Conservation (phyloP, 2,329 filamentous ascomycete genomes). For the Aspergillus sp. region DNA sequence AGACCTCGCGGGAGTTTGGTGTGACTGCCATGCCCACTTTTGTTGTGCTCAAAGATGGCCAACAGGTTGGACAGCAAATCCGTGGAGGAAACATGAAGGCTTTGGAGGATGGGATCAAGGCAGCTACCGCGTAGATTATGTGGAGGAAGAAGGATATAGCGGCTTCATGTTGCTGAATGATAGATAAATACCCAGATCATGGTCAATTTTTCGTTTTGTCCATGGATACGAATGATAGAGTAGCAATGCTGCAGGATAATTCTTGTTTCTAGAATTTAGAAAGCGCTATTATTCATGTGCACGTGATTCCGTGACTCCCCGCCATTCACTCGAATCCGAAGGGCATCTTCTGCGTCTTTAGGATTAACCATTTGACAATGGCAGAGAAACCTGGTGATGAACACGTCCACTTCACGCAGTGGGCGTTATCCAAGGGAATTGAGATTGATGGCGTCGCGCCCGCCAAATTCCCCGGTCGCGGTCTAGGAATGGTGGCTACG, state of each 20-base stretch:
- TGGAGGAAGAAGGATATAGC: too few relatives aligned
- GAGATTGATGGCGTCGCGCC: constrained; percentile 63
- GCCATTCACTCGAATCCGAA: too few relatives aligned
- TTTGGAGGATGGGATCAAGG: constrained; percentile 22
- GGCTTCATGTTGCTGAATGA: too few relatives aligned
- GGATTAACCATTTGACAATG: too few relatives aligned
- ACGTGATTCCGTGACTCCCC: too few relatives aligned
- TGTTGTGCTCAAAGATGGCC: constrained; percentile 35
- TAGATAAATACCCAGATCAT: too few relatives aligned
- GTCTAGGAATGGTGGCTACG: constrained; percentile 71
- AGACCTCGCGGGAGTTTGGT: constrained; percentile 46
- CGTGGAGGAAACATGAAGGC: constrained; percentile 24
- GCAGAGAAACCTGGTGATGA: constrained; percentile 3
- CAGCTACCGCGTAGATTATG: background rate
- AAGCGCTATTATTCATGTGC: too few relatives aligned
- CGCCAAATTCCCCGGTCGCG: constrained; percentile 63
- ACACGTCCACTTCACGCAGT: constrained; percentile 55
- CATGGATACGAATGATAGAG: too few relatives aligned
- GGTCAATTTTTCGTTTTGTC: too few relatives aligned
- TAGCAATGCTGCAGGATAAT: too few relatives aligned
- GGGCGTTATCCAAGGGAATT: constrained; percentile 62
- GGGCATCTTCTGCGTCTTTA: too few relatives aligned
- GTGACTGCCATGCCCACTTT: constrained; percentile 46
- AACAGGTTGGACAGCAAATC: constrained; percentile 23
- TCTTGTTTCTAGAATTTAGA: too few relatives aligned